phyloP scores from a whole-genome alignment of 306 rosid genomes.

The Begonia fuchsioides region DNA sequence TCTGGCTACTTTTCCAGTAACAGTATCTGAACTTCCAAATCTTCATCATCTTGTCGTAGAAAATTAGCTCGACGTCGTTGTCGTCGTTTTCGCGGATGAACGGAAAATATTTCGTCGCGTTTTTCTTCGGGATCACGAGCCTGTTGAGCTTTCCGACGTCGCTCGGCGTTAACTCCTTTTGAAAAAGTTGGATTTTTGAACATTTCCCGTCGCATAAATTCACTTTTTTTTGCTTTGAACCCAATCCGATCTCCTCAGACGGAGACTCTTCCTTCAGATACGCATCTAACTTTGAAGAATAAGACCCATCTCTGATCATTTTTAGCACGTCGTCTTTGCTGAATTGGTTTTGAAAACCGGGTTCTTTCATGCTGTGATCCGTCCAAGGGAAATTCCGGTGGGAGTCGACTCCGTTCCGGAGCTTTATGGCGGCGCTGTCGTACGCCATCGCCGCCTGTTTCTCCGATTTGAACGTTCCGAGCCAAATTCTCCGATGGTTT shows the following conservation, averaged over 20 bases:
- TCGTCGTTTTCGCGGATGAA: constrained; percentile 16
- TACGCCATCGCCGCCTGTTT: constrained; percentile 79
- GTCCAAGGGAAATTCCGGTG: constrained; percentile 66
- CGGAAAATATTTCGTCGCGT: constrained; percentile 61
- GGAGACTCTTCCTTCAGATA: constrained; percentile 19
- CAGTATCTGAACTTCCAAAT: constrained; percentile 36
- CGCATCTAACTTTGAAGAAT: constrained; percentile 37
- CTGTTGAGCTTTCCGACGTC: constrained; percentile 83
- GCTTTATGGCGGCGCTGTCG: constrained; percentile 63
- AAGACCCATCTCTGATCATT: constrained; percentile 80
- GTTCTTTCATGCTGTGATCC: constrained; percentile 37
- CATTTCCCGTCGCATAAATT: constrained; percentile 18
- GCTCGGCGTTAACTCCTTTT: constrained; percentile 75
- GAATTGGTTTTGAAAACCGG: constrained; percentile 42
- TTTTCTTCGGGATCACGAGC: constrained; percentile 67
- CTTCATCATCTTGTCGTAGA: constrained; percentile 28
- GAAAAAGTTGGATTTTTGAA: constrained; percentile 41
- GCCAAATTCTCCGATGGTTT: constrained; percentile 78
- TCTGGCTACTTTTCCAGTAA: constrained; percentile 39
- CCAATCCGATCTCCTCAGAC: constrained; percentile 4
- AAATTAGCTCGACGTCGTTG: constrained; percentile 26
- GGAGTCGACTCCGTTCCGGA: constrained; percentile 36
- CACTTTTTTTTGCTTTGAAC: constrained; percentile 5
- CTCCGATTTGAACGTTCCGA: constrained; percentile 70
- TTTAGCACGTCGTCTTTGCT: constrained; percentile 25